A percentile compares a stretch with the other conserved stretches of the same genome.
phyloP scores from a whole-genome alignment of 1,284 basidiomycete species.

The Irpex sp. region DNA sequence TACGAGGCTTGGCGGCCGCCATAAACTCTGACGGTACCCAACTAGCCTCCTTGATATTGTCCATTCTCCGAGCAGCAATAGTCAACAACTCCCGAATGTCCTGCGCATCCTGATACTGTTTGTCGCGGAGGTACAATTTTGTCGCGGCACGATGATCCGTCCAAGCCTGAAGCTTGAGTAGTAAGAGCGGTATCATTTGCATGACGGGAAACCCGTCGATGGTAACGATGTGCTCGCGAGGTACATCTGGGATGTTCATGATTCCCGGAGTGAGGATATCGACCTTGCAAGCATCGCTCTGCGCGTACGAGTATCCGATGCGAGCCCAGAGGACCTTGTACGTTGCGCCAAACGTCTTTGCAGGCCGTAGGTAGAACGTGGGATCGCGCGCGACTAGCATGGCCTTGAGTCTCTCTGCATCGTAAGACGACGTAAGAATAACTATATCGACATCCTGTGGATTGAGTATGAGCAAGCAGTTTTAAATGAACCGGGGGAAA shows the following conservation, averaged over 20 bases:
- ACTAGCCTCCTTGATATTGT: not conserved
- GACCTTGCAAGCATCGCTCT: conserved; percentile 25
- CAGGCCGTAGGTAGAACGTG: conserved; percentile 23
- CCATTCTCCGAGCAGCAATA: conserved; percentile 15
- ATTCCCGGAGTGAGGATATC: conserved; percentile 31
- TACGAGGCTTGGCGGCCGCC: not conserved
- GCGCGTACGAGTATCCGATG: conserved; percentile 4
- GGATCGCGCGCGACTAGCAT: conserved; percentile 16
- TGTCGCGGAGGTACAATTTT: conserved; percentile 18
- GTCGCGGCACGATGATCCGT: conserved; percentile 25
- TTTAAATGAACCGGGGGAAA: not conserved
- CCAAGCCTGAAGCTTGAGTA: conserved; percentile 35
- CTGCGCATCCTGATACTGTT: conserved; percentile 25
- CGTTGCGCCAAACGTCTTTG: conserved; percentile 19
- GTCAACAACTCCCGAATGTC: conserved; percentile 24
- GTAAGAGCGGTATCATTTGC: conserved; percentile 27
- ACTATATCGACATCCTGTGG: conserved; percentile 30
- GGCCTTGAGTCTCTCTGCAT: conserved; percentile 25
- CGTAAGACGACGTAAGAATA: conserved; percentile 17
- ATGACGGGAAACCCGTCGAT: conserved; percentile 24
- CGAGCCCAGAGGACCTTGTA: conserved; percentile 29
- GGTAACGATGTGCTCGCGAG: conserved; percentile 13
- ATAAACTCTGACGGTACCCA: not conserved
- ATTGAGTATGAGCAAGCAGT: not conserved
- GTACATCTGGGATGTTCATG: conserved; percentile 29